Percentiles rank a stretch among this genome's conserved stretches.
Conservation (phyloP, 73 alveolate genomes). For the Symbiodinium pilosum region DNA sequence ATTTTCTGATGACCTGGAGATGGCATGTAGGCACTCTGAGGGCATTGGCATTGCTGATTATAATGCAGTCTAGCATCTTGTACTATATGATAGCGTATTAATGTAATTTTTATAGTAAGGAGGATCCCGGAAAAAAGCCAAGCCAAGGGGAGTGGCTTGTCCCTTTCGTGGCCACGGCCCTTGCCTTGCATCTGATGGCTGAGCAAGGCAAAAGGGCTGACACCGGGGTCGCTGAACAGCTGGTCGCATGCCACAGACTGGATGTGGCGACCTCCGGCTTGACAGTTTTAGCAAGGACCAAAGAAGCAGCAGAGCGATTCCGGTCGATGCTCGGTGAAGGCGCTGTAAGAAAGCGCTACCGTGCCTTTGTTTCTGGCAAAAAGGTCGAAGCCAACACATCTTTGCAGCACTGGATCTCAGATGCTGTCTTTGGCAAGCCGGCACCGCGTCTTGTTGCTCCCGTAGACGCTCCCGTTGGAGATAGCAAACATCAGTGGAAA, state of each 20-base stretch:
- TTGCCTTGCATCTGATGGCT: not conserved
- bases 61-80: no score
- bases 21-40: no score
- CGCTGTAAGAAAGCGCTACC: conserved; percentile 29
- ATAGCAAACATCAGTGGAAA: conserved; percentile 41
- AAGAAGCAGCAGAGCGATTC: conserved; percentile 48
- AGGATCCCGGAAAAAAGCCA: no score
- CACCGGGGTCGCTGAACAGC: not conserved
- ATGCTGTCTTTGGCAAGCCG: conserved; percentile 54
- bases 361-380: conserved; percentile 1
- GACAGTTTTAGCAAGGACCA: conserved; percentile 2
- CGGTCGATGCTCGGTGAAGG: conserved; percentile 22
- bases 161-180: conserved; percentile 43
- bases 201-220: not conserved
- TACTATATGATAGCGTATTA: no score
- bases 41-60: no score
- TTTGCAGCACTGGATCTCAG: conserved; percentile 43
- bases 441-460: conserved; percentile 53
- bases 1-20: no score
- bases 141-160: conserved; percentile 59
- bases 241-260: conserved; percentile 55
- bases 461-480: not conserved
- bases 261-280: conserved; percentile 65
- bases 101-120: no score
- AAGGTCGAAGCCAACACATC: not conserved